Evolutionary conservation across 371 early-diverging fungal species (phyloP).

Genomic region (Mortierella sp.): DNA sequence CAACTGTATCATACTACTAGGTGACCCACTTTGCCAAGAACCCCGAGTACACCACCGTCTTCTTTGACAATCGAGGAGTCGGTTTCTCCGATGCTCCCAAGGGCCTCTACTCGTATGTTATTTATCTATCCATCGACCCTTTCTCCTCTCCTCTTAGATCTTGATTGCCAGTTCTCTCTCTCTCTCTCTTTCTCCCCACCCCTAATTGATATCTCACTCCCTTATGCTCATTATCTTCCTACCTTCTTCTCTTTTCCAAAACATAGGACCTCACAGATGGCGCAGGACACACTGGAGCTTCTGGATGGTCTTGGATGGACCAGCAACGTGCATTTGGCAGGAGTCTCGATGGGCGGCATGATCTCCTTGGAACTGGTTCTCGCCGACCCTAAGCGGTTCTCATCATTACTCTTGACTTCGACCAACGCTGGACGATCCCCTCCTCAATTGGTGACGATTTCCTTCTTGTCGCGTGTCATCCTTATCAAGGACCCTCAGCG

Average conservation of each 20-base stretch:
- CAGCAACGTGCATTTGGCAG: conserved; percentile 75
- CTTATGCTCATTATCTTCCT: not conserved
- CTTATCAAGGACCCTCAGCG: conserved; percentile 29
- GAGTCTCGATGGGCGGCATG: conserved; percentile 79
- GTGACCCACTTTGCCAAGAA: conserved; percentile 42
- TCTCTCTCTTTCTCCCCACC: not conserved
- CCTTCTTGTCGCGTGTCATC: conserved; percentile 38
- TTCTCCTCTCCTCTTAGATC: not conserved
- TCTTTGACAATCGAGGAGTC: conserved; percentile 88
- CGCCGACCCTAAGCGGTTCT: conserved; percentile 43
- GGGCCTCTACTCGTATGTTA: conserved; percentile 65
- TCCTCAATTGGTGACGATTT: conserved; percentile 48
- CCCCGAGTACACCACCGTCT: conserved; percentile 75
- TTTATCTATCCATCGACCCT: not conserved
- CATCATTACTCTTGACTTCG: conserved; percentile 44
- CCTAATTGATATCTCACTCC: not conserved
- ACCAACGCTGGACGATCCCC: conserved; percentile 56
- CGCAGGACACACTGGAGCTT: conserved; percentile 74
- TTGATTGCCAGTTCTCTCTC: too few species aligned
- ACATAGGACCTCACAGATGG: conserved; percentile 79
- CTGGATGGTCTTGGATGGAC: conserved; percentile 79
- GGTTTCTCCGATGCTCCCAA: conserved; percentile 72
- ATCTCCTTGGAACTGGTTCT: conserved; percentile 71
- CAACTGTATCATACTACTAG: conserved; percentile 9
- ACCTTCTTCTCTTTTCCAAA: not conserved